These are phyloP conservation scores for Sambucus nigra DNA, from an alignment of 129 eudicot species.

Conservation along the genomic window DNA sequence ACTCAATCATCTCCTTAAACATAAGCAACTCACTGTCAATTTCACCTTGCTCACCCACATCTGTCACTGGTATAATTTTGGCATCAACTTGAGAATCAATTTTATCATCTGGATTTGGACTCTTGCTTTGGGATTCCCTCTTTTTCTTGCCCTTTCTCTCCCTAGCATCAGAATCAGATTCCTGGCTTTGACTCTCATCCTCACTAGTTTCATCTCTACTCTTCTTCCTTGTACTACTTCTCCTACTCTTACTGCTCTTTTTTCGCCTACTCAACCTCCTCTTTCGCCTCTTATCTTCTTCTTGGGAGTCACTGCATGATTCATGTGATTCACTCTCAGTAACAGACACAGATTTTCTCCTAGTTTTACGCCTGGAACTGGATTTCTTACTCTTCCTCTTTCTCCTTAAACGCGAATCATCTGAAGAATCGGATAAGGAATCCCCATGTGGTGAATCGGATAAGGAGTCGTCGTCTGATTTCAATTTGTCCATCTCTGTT, in stretches of 20 bases:
- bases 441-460: too few relatives aligned
- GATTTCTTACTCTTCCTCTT: constrained; percentile 24
- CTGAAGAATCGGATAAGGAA: constrained; percentile 7
- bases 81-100: constrained; percentile 10
- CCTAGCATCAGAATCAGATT: constrained; percentile 26
- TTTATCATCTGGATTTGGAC: constrained; percentile 23
- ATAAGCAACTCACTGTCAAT: constrained; percentile 27
- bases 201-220: constrained; percentile 34
- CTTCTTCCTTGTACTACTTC: constrained; percentile 32
- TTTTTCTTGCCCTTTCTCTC: constrained; percentile 37
- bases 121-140: constrained; percentile 21
- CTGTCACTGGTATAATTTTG: constrained; percentile 18
- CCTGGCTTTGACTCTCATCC: constrained; percentile 24
- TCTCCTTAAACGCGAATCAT: constrained; percentile 22
- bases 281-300: constrained; percentile 27
- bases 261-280: constrained; percentile 23
- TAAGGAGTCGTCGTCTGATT: not conserved
- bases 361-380: constrained; percentile 28
- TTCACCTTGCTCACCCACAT: constrained; percentile 30
- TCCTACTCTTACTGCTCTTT: constrained; percentile 24
- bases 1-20: constrained; percentile 35
- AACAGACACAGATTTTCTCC: constrained; percentile 32
- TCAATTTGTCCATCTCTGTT: constrained; percentile 40
- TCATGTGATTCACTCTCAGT: constrained; percentile 42
- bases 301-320: constrained; percentile 38